These are phyloP conservation scores for Pseudoscleropodium purum DNA, from an alignment of 225 moss, liverwort and hornwort species.

Conservation along the genomic window DNA sequence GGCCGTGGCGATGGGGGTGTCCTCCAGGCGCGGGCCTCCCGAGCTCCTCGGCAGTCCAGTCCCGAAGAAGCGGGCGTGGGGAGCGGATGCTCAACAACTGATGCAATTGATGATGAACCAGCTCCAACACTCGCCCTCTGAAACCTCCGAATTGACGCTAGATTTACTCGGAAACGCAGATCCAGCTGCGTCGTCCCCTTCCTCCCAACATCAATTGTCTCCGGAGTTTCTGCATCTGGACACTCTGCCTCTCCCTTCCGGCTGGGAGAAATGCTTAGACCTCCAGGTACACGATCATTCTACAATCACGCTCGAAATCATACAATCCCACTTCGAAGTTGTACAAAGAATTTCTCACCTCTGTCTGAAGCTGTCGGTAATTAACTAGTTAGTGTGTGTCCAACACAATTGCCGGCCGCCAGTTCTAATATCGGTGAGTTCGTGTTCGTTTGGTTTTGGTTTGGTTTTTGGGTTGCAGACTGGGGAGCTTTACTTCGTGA, in stretches of 20 bases:
- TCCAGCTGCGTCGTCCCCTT: not conserved
- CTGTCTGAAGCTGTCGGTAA: not conserved
- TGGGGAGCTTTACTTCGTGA: not conserved
- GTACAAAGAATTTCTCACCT: no score
- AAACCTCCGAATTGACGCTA: slow-evolving; percentile 20
- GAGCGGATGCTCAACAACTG: slow-evolving; percentile 46
- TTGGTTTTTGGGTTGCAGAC: not conserved
- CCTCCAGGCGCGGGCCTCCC: slow-evolving; percentile 23
- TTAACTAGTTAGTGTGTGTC: not conserved
- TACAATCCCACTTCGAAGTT: no score
- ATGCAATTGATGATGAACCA: slow-evolving; percentile 73
- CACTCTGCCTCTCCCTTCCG: slow-evolving; percentile 10
- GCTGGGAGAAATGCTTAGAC: slow-evolving; percentile 61
- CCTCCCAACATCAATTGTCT: not conserved
- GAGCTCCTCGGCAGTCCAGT: slow-evolving; percentile 8
- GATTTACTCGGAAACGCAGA: slow-evolving; percentile 26
- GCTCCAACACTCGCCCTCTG: not conserved
- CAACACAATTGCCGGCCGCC: not conserved
- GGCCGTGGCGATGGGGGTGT: slow-evolving; percentile 39
- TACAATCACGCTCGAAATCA: not conserved
- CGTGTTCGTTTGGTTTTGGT: not conserved
- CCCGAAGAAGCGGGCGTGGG: slow-evolving; percentile 48
- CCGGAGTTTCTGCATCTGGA: slow-evolving; percentile 44
- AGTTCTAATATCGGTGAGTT: not conserved
- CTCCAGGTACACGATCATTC: slow-evolving; percentile 24